Conservation (phyloP, 495 filamentous ascomycete species). For the Hypoxylon fuscum region DNA sequence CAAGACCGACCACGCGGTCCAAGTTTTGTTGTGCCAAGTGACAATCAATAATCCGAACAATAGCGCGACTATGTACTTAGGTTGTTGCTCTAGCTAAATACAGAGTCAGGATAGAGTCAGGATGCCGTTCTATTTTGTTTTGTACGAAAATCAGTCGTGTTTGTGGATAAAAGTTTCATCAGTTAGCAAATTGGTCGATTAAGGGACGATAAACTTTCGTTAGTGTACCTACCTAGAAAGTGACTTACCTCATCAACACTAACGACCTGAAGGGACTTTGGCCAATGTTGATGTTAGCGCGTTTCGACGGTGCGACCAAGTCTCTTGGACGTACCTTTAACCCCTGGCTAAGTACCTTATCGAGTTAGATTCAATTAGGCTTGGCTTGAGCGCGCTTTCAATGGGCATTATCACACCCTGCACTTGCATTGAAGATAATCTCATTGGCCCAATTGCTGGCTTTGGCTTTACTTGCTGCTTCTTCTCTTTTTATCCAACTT, state of each 20-base stretch:
- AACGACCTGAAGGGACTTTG: background rate
- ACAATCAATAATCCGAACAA: slow-evolving; percentile 3
- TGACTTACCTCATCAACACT: background rate
- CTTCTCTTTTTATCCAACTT: slow-evolving; percentile 22
- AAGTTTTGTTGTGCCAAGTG: slow-evolving; percentile 30
- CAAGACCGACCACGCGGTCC: slow-evolving; percentile 34
- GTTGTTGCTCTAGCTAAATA: background rate
- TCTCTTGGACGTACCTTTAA: slow-evolving; percentile 12
- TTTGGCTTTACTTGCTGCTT: background rate
- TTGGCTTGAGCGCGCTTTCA: background rate
- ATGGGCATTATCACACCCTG: no score
- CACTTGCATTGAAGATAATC: background rate
- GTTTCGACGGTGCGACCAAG: slow-evolving; percentile 18
- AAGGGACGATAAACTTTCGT: slow-evolving; percentile 6
- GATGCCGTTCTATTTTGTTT: no score
- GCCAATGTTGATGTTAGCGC: slow-evolving; percentile 6
- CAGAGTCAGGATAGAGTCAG: no score
- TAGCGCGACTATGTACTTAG: background rate
- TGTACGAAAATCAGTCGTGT: no score
- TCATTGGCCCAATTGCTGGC: slow-evolving; percentile 16
- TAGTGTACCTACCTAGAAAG: background rate
- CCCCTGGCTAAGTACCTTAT: slow-evolving; percentile 14
- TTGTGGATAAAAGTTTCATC: no score
- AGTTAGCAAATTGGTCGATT: slow-evolving; percentile 1
- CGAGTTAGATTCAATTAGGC: background rate